phyloP scores from a whole-genome alignment of 2,329 filamentous ascomycete genomes.

The Dactylellina parvicollis region DNA sequence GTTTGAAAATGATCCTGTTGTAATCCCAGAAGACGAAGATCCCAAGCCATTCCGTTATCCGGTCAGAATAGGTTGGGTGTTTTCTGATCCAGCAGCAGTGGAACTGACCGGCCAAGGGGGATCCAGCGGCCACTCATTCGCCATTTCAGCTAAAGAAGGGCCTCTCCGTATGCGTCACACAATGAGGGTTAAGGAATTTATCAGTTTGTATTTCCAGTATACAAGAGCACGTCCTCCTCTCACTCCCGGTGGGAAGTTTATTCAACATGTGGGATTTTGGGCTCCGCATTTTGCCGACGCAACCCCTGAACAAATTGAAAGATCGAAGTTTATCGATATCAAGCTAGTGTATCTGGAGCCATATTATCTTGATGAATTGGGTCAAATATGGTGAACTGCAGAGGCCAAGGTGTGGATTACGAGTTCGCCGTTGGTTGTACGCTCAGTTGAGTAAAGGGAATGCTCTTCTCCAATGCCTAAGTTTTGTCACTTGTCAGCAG shows the following conservation, averaged over 20 bases:
- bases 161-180: not conserved
- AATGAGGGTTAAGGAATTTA: slow-evolving; percentile 23
- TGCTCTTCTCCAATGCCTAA: no score
- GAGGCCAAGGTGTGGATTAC: no score
- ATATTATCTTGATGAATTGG: no score
- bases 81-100: not conserved
- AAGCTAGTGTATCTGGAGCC: not conserved
- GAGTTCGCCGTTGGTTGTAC: no score
- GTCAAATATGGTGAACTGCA: no score
- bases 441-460: no score
- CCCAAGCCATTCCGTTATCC: not conserved
- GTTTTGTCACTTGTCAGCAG: no score
- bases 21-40: not conserved
- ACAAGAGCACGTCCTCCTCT: not conserved
- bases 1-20: slow-evolving; percentile 14
- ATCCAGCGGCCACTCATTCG: slow-evolving; percentile 2
- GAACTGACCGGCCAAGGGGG: slow-evolving; percentile 3
- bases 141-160: not conserved
- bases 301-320: slow-evolving; percentile 11
- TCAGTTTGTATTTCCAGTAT: slow-evolving; percentile 17
- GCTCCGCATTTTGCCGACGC: not conserved
- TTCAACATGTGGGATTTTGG: slow-evolving; percentile 26
- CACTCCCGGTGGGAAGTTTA: not conserved
- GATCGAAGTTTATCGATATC: slow-evolving; percentile 11
- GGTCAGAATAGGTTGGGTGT: slow-evolving; percentile 8